Evolutionary conservation across 192 early-diverging fungal species (phyloP).

Genomic region (Backusella tuberculispora): DNA sequence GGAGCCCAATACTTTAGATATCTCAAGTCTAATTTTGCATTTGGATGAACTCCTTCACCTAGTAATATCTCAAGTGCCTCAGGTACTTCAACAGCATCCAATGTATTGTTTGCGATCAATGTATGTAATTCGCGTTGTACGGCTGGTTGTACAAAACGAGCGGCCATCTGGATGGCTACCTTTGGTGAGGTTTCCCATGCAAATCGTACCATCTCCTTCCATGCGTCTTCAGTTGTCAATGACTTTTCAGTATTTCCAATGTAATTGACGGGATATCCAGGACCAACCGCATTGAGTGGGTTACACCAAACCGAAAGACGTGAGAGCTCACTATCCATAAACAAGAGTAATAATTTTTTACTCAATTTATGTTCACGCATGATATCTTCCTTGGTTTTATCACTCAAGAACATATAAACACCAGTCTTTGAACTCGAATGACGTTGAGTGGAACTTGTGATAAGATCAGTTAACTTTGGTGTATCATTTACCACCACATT

Average conservation of each 20-base stretch:
- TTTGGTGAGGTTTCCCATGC: slow-evolving; percentile 84
- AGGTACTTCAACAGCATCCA: slow-evolving; percentile 68
- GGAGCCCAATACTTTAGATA: slow-evolving; percentile 89
- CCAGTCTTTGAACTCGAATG: background rate
- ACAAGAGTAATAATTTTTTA: slow-evolving; percentile 72
- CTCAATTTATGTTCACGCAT: slow-evolving; percentile 45
- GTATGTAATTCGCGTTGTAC: slow-evolving; percentile 68
- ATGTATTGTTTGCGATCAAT: slow-evolving; percentile 62
- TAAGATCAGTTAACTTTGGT: slow-evolving; percentile 50
- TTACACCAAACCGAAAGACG: slow-evolving; percentile 84
- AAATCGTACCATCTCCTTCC: slow-evolving; percentile 72
- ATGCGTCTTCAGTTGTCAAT: slow-evolving; percentile 57
- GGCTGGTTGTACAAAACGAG: slow-evolving; percentile 71
- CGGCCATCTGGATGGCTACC: slow-evolving; percentile 76
- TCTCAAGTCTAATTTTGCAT: slow-evolving; percentile 41
- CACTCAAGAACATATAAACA: slow-evolving; percentile 29
- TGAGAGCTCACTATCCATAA: slow-evolving; percentile 88
- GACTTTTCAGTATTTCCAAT: slow-evolving; percentile 34
- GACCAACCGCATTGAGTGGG: slow-evolving; percentile 59
- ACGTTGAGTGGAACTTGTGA: slow-evolving; percentile 40
- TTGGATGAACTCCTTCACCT: slow-evolving; percentile 55
- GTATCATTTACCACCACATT: slow-evolving; percentile 62
- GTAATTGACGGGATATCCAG: slow-evolving; percentile 36
- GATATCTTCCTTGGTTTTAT: slow-evolving; percentile 57
- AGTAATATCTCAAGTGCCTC: slow-evolving; percentile 77